Conservation (phyloP, 495 filamentous ascomycete species). For the Astrocystis sublimbata region DNA sequence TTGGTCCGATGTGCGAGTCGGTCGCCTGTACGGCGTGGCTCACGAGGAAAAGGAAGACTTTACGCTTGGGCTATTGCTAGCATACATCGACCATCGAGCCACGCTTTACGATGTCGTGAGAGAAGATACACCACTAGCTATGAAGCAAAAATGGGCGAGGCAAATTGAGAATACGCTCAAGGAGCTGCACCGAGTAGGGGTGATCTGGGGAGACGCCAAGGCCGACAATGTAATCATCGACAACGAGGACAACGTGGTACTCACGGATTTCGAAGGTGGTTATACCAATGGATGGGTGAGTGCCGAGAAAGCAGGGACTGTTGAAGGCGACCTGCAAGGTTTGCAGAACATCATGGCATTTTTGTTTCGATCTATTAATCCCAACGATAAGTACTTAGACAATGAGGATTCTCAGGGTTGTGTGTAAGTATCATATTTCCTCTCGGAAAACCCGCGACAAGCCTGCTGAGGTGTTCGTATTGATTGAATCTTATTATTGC, state of each 20-base stretch:
- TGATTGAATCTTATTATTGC: no score
- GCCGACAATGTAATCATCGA: slow-evolving; percentile 48
- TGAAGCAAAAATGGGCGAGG: slow-evolving; percentile 1
- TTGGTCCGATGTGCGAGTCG: neutral
- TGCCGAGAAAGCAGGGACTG: slow-evolving; percentile 35
- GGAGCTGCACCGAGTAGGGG: slow-evolving; percentile 35
- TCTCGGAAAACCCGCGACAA: neutral
- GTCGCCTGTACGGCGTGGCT: neutral
- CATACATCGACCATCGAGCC: neutral
- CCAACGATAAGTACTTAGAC: neutral
- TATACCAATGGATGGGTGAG: slow-evolving; percentile 46
- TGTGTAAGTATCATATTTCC: neutral
- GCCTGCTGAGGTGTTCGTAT: no score
- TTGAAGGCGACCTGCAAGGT: slow-evolving; percentile 44
- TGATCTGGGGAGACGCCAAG: slow-evolving; percentile 52
- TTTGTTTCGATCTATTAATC: slow-evolving; percentile 37
- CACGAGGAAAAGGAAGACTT: neutral
- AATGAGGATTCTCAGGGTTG: neutral
- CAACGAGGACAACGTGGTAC: slow-evolving; percentile 38
- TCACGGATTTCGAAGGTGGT: slow-evolving; percentile 50
- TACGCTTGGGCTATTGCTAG: neutral
- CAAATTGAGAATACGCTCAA: slow-evolving; percentile 18
- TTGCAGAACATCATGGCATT: slow-evolving; percentile 30
- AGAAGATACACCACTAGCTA: neutral
- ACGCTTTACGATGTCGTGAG: neutral